Evolutionary conservation across 2,329 filamentous ascomycete species (phyloP).

Genomic region (Lecanicillium sp.): DNA sequence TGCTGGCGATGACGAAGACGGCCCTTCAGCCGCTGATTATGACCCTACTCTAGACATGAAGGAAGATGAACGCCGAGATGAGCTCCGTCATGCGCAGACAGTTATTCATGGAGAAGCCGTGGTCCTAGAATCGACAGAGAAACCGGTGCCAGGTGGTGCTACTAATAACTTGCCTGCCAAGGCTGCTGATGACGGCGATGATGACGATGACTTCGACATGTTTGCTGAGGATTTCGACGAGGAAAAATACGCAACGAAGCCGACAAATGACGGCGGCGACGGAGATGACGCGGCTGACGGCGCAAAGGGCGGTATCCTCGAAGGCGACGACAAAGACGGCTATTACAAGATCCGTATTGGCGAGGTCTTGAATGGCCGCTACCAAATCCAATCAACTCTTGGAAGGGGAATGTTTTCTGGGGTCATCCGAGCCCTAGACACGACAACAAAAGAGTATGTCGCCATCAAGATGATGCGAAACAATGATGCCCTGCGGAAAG

Average conservation of each 20-base stretch:
- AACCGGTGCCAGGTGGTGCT: constrained; percentile 22
- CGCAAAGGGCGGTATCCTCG: constrained; percentile 70
- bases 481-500: constrained; percentile 87
- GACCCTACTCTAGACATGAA: constrained; percentile 84
- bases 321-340: constrained; percentile 89
- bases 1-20: constrained; percentile 48
- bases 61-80: constrained; percentile 68
- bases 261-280: constrained; percentile 34
- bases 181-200: constrained; percentile 51
- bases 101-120: constrained; percentile 39
- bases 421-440: constrained; percentile 82
- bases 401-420: constrained; percentile 96
- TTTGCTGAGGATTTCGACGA: constrained; percentile 76
- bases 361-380: constrained; percentile 81
- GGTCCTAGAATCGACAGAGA: constrained; percentile 16
- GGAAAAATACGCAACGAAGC: constrained; percentile 53
- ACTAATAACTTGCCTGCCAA: constrained; percentile 18
- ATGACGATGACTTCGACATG: constrained; percentile 76
- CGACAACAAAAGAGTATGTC: constrained; percentile 66
- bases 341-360: constrained; percentile 94
- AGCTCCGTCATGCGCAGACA: constrained; percentile 52
- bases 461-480: constrained; percentile 98
- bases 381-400: constrained; percentile 79
- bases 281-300: constrained; percentile 49
- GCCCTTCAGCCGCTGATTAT: constrained; percentile 87